Evolutionary conservation across 345 rosid species (phyloP).

Genomic region (Eucalyptus curtisii): DNA sequence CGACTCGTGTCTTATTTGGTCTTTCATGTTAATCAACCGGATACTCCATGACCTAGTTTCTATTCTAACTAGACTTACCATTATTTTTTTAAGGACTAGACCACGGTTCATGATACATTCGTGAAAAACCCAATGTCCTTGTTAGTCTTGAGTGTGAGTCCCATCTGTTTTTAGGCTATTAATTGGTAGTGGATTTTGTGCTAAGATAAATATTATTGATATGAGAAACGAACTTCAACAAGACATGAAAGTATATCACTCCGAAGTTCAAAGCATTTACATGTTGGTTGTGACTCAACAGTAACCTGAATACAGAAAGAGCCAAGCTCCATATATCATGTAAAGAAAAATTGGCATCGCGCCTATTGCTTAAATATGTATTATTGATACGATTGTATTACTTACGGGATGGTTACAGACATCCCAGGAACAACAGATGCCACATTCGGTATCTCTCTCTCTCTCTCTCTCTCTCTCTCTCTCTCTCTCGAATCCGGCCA

Average conservation of each 20-base stretch:
- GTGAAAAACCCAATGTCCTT: background rate
- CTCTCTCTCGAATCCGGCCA: background rate
- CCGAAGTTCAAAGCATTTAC: background rate
- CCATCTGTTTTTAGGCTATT: background rate
- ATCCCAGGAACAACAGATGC: conserved; percentile 96
- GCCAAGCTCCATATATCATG: background rate
- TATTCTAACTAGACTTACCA: background rate
- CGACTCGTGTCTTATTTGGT: background rate
- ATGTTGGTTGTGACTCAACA: background rate
- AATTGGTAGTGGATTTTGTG: background rate
- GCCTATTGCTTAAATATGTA: background rate
- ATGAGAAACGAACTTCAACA: background rate
- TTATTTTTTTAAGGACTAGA: background rate
- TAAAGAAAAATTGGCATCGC: background rate
- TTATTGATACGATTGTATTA: background rate
- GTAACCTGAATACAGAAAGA: background rate
- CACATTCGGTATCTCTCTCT: conserved; percentile 49
- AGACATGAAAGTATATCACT: background rate
- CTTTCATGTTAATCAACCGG: background rate
- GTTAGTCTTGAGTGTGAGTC: background rate
- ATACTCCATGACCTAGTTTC: background rate
- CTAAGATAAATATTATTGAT: background rate
- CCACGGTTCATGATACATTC: background rate
- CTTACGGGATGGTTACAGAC: conserved; percentile 79
- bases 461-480: background rate